Base-by-base conservation (phyloP, 805 yeast species). In the Saturnispora sekii region DNA sequence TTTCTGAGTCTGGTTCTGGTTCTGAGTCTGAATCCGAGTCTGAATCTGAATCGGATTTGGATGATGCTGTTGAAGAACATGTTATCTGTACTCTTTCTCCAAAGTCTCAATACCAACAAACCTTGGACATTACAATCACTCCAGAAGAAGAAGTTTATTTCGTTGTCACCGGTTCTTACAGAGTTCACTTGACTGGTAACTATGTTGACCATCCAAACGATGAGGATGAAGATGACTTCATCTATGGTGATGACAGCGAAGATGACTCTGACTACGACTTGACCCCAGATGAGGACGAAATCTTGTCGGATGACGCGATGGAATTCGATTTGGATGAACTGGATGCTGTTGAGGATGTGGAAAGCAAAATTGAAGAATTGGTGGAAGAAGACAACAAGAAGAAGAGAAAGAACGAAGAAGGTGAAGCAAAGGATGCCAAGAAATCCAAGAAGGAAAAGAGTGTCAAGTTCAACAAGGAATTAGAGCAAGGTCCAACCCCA, bases 191-290 rank as follows among this genome's bases (percentile, higher is more conserved):
- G 57, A 73, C 85, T 55, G 99, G 99, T 72, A 90, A 93, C 81
- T 88, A 82, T 69, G 82, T 93, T 61, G 95, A 85, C 66, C 96
- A 89, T 67, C 97, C 97, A 65, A 86, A 79, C 59, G 96, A 89
- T 60, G 77, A 71, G 36, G 82, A 76, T 44, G 76, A 71, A 47
- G 66, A 62, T 50, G 75, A 73, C 42, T 78, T 70, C 42, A 69
- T 66, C 33, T 73, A 70, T 47, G 76, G 72, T 38, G 71, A 63
- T 43, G 70, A 63, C 45, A 76, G 55, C 50, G 74, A 71, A 36
- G 76, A 73, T 26, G 72, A 69, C 17, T 70, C 67, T 44, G 79
- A 76, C 50, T 75, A 76, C 61, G 82, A 77, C 64, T 72, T 79
- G 64, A 80, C 86, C 40, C 86, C 85, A 46, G 88, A 80, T 67